A percentile compares a stretch with the other conserved stretches of the same genome.
Conservation (phyloP, 1,284 basidiomycete genomes). For the Rhodotorula sp. region DNA sequence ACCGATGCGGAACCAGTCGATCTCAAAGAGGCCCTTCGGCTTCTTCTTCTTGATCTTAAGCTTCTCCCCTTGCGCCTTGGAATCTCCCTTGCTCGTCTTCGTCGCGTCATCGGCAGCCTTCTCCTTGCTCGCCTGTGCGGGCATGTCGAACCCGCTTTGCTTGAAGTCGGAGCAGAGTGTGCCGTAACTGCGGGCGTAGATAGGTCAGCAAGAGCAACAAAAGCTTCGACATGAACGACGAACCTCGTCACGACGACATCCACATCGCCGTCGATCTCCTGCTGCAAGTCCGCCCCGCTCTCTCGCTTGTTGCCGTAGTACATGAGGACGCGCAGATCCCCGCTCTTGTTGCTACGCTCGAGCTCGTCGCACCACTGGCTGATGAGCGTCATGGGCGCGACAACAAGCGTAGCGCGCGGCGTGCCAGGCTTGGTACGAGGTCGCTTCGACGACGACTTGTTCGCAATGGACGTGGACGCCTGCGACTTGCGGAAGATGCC, state of each 20-base stretch:
- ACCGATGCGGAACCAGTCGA: conserved; percentile 71
- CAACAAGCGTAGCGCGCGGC: conserved; percentile 73
- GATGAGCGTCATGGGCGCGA: conserved; percentile 87
- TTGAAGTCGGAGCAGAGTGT: conserved; percentile 37
- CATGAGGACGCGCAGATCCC: conserved; percentile 61
- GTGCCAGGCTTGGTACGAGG: conserved; percentile 37
- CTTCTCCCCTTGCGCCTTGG: conserved; percentile 6
- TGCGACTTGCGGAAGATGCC: conserved; percentile 3
- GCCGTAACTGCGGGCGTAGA: conserved; percentile 31
- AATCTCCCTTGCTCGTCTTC: conserved; percentile 19
- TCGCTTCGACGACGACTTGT: conserved; percentile 34
- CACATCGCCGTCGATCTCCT: conserved; percentile 58
- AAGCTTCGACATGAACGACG: not conserved
- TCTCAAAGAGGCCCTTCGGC: conserved; percentile 51
- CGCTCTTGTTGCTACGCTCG: conserved; percentile 62
- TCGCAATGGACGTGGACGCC: conserved; percentile 11
- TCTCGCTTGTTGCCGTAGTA: conserved; percentile 84
- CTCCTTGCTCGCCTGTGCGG: conserved; percentile 11
- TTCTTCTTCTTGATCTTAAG: conserved; percentile 7
- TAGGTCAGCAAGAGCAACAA: too few relatives aligned
- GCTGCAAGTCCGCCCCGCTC: conserved; percentile 59
- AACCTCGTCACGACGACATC: conserved; percentile 88
- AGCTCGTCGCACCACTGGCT: conserved; percentile 90
- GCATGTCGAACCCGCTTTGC: conserved; percentile 24
- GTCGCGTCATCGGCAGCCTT: conserved; percentile 4